Conservation (phyloP, 1,139 yeast species). For the Lodderomyces pseudojiufengensis region DNA sequence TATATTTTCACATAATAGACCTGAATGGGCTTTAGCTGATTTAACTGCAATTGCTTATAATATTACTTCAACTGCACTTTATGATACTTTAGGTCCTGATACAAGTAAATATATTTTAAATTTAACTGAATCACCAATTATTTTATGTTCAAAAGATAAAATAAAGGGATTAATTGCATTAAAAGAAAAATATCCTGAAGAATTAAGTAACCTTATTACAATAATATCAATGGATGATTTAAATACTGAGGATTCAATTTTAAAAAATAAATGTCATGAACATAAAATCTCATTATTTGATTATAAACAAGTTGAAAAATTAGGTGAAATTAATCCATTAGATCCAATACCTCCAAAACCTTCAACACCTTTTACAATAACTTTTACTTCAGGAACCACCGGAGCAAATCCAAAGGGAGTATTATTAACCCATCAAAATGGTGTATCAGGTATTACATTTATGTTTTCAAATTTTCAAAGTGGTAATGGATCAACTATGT, state of each 20-base stretch:
- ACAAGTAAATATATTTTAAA: constrained; percentile 32
- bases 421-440: constrained; percentile 49
- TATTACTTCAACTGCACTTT: constrained; percentile 35
- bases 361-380: constrained; percentile 56
- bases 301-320: constrained; percentile 46
- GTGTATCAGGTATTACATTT: constrained; percentile 47
- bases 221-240: constrained; percentile 39
- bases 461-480: constrained; percentile 15
- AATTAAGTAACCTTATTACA: constrained; percentile 26
- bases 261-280: constrained; percentile 21
- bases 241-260: constrained; percentile 15
- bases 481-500: constrained; percentile 11
- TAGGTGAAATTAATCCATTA: constrained; percentile 49
- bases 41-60: constrained; percentile 33
- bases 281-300: constrained; percentile 35
- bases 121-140: constrained; percentile 31
- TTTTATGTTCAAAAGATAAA: constrained; percentile 32
- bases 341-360: constrained; percentile 48
- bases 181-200: constrained; percentile 20
- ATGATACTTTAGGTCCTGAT: constrained; percentile 36
- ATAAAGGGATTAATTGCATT: constrained; percentile 22
- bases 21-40: constrained; percentile 38
- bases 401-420: constrained; percentile 75
- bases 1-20: constrained; percentile 31
- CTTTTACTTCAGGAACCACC: constrained; percentile 76